A percentile compares a stretch with the other conserved stretches of the same genome.
These are phyloP conservation scores for Ambrosia trifida DNA, from an alignment of 129 eudicot genomes.

Conservation along the genomic window DNA sequence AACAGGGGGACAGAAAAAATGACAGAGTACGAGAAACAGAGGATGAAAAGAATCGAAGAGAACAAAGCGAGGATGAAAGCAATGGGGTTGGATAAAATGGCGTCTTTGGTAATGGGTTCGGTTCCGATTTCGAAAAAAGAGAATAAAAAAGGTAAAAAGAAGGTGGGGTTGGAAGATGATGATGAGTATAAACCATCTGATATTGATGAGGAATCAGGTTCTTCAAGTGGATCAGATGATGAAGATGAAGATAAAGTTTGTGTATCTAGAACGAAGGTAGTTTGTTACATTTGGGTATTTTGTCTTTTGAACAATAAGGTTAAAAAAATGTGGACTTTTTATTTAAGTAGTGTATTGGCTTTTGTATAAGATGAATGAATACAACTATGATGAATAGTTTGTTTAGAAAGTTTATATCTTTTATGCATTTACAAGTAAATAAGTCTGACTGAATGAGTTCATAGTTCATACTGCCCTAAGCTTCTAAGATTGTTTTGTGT, in stretches of 20 bases:
- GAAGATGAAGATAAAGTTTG: conserved; percentile 34
- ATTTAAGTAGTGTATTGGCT: neutral
- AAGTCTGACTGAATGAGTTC: neutral
- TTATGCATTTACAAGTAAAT: neutral
- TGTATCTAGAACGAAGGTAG: conserved; percentile 22
- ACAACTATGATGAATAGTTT: neutral
- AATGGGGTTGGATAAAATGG: conserved; percentile 71
- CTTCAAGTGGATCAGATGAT: conserved; percentile 45
- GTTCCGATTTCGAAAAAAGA: conserved; percentile 32
- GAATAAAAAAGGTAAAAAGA: conserved; percentile 51
- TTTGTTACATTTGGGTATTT: conserved; percentile 1
- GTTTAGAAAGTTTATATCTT: too few species aligned
- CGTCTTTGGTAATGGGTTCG: conserved; percentile 51
- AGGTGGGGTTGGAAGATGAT: conserved; percentile 53
- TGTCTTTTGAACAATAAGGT: neutral
- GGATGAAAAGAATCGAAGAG: conserved; percentile 75
- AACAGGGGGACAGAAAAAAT: conserved; percentile 29
- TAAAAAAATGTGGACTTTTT: neutral
- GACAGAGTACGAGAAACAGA: conserved; percentile 70
- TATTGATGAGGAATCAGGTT: conserved; percentile 42
- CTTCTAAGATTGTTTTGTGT: neutral
- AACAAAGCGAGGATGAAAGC: conserved; percentile 87
- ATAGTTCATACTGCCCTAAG: neutral
- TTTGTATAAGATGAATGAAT: neutral
- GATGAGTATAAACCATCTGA: conserved; percentile 61